Evolutionary conservation across 768 basidiomycete genomes (phyloP).

Genomic region (Lentinus tigrinus): DNA sequence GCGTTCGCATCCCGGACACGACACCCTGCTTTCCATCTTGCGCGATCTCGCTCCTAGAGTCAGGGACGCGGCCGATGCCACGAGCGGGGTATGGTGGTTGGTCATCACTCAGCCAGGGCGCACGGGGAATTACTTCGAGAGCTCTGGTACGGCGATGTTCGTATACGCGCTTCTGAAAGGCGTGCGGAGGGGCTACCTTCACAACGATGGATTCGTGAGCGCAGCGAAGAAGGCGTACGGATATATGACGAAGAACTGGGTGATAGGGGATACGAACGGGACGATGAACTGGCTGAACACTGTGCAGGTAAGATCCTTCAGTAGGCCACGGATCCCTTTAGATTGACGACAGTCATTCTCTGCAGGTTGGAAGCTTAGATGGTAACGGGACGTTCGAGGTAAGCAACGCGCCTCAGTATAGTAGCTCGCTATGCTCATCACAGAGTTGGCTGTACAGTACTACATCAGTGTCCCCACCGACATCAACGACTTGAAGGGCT

Average conservation of each 20-base stretch:
- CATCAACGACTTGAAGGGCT: too few relatives aligned
- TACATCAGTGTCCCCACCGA: too few relatives aligned
- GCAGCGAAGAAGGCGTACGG: conserved; percentile 42
- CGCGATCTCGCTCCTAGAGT: conserved; percentile 36
- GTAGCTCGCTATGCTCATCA: too few relatives aligned
- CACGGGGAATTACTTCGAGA: conserved; percentile 48
- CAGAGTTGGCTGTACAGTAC: too few relatives aligned
- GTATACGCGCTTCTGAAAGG: conserved; percentile 46
- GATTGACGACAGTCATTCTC: too few relatives aligned
- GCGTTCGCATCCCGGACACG: conserved; percentile 28
- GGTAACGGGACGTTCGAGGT: too few relatives aligned
- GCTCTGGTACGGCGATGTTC: conserved; percentile 46
- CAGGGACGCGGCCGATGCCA: conserved; percentile 38
- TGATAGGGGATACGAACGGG: conserved; percentile 38
- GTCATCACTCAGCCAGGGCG: conserved; percentile 49
- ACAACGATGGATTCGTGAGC: conserved; percentile 38
- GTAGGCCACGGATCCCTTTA: neutral
- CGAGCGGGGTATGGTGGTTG: conserved; percentile 48
- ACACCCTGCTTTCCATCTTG: conserved; percentile 33
- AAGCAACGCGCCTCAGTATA: too few relatives aligned
- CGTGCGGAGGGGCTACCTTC: conserved; percentile 41
- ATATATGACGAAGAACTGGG: conserved; percentile 42
- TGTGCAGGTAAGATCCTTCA: conserved; percentile 33
- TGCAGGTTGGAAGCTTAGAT: too few relatives aligned
- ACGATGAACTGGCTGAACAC: conserved; percentile 48